A percentile compares a stretch with the other conserved stretches of the same genome.
Evolutionary conservation across 768 basidiomycete species (phyloP).

Genomic region (Trametes cingulata): DNA sequence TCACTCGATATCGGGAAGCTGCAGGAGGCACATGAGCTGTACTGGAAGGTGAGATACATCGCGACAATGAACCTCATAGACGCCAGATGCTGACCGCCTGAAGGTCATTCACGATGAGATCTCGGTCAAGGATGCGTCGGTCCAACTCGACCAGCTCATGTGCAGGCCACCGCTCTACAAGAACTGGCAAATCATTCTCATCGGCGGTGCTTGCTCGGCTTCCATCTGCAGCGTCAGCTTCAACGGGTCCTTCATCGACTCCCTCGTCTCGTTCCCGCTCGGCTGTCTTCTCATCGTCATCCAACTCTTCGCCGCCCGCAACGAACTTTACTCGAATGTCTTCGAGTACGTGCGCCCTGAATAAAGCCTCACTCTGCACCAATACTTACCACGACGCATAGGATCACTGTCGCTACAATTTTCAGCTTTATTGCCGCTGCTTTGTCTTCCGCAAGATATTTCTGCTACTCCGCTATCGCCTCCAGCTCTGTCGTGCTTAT

Average conservation of each 20-base stretch:
- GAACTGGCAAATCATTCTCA: conserved; percentile 60
- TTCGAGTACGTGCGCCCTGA: conserved; percentile 64
- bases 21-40: conserved; percentile 64
- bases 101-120: conserved; percentile 84
- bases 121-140: conserved; percentile 71
- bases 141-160: conserved; percentile 75
- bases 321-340: conserved; percentile 79
- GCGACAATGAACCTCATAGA: background rate
- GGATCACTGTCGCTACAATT: conserved; percentile 77
- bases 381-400: conserved; percentile 31
- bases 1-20: conserved; percentile 79
- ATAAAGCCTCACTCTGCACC: too few species aligned
- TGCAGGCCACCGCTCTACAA: conserved; percentile 59
- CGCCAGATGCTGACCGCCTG: background rate
- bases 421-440: conserved; percentile 80
- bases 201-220: conserved; percentile 77
- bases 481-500: conserved; percentile 80
- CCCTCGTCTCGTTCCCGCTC: conserved; percentile 69
- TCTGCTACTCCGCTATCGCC: conserved; percentile 83
- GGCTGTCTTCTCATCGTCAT: conserved; percentile 73
- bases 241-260: conserved; percentile 77
- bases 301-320: conserved; percentile 69
- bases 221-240: conserved; percentile 76
- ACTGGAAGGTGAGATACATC: conserved; percentile 70
- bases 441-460: conserved; percentile 52